Evolutionary conservation across 805 yeast genomes (phyloP).

Genomic region (Saccharomycopsis guyanensis): DNA sequence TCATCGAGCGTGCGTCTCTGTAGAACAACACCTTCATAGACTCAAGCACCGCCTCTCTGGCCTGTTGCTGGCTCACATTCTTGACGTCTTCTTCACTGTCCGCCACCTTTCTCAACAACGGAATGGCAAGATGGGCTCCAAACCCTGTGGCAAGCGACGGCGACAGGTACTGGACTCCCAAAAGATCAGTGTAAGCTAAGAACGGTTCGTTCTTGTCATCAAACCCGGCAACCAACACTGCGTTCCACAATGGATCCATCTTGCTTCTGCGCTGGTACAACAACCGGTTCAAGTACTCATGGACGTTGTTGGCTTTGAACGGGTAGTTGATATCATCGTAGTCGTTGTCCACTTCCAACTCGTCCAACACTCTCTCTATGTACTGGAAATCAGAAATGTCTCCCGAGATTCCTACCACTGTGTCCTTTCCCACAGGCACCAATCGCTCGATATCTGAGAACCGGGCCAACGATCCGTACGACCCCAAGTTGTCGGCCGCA

Average conservation of each 20-base stretch:
- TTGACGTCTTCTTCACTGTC: constrained; percentile 71
- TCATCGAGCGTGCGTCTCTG: constrained; percentile 92
- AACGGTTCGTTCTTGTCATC: constrained; percentile 65
- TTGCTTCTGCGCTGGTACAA: constrained; percentile 84
- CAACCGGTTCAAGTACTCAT: constrained; percentile 77
- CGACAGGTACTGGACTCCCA: constrained; percentile 85
- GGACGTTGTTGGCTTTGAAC: constrained; percentile 79
- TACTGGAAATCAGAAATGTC: constrained; percentile 93
- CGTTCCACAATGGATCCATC: constrained; percentile 96
- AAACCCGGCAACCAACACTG: constrained; percentile 84
- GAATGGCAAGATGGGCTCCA: constrained; percentile 92
- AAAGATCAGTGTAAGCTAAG: constrained; percentile 77
- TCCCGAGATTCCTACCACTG: constrained; percentile 91
- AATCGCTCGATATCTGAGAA: constrained; percentile 81
- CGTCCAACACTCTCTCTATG: constrained; percentile 64
- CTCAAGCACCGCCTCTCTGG: constrained; percentile 67
- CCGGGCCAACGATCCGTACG: constrained; percentile 89
- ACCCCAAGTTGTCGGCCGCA: constrained; percentile 92
- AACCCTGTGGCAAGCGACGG: constrained; percentile 93
- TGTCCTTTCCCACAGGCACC: constrained; percentile 72
- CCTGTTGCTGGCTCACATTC: constrained; percentile 64
- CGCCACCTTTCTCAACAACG: constrained; percentile 77
- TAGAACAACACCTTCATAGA: constrained; percentile 92
- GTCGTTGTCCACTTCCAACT: constrained; percentile 67
- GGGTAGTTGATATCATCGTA: constrained; percentile 52